Evolutionary conservation across 1,139 yeast genomes (phyloP).

Genomic region (Suhomyces wounanorum): DNA sequence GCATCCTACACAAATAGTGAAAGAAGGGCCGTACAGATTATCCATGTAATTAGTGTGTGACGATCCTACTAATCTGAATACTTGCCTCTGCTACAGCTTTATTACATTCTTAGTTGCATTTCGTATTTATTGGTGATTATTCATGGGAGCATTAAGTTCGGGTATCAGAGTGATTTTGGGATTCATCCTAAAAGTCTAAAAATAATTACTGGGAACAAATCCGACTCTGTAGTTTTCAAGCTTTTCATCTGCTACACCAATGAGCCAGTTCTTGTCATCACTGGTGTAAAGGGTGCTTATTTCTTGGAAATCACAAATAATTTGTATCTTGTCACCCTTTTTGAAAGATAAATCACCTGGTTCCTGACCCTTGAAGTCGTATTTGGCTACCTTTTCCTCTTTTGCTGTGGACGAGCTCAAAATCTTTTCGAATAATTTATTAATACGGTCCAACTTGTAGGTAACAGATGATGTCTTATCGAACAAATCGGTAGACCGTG

Average conservation of each 20-base stretch:
- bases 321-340: conserved; percentile 37
- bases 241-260: conserved; percentile 27
- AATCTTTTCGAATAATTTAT: conserved; percentile 26
- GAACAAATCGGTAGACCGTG: conserved; percentile 12
- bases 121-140: background rate
- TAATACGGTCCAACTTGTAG: conserved; percentile 29
- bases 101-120: background rate
- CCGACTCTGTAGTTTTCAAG: conserved; percentile 32
- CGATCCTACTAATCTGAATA: no score
- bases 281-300: conserved; percentile 25
- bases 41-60: no score
- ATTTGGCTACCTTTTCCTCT: conserved; percentile 25
- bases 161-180: background rate
- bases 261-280: conserved; percentile 35
- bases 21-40: background rate
- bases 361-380: conserved; percentile 34
- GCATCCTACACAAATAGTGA: no score
- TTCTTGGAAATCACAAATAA: conserved; percentile 36
- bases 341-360: conserved; percentile 46
- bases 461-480: conserved; percentile 22
- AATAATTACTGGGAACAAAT: conserved; percentile 42
- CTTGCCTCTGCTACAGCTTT: no score
- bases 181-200: conserved; percentile 12
- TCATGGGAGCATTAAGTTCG: background rate
- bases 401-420: conserved; percentile 10